Conservation (phyloP, 495 filamentous ascomycete species). For the Xylaria acuta region DNA sequence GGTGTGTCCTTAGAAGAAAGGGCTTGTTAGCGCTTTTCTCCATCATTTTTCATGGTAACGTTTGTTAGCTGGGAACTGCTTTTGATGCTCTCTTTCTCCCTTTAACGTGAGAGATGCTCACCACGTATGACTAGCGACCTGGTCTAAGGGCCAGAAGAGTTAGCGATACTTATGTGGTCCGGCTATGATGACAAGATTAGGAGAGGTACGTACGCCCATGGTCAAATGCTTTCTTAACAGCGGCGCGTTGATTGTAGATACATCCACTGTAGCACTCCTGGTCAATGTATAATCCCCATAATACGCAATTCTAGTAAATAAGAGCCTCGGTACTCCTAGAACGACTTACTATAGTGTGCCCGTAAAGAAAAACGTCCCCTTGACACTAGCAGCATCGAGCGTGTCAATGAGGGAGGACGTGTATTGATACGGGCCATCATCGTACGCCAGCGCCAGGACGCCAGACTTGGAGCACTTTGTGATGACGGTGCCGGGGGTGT, state of each 20-base stretch:
- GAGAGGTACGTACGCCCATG: slow-evolving; percentile 41
- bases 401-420: slow-evolving; percentile 41
- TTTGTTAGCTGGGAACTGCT: background rate
- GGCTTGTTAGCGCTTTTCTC: slow-evolving; percentile 24
- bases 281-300: background rate
- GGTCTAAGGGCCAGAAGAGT: slow-evolving; percentile 35
- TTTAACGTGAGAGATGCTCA: slow-evolving; percentile 26
- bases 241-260: slow-evolving; percentile 57
- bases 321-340: background rate
- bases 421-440: slow-evolving; percentile 71
- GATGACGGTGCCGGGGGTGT: slow-evolving; percentile 48
- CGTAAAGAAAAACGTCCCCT: slow-evolving; percentile 61
- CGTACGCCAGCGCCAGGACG: slow-evolving; percentile 64
- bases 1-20: slow-evolving; percentile 46
- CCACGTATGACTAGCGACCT: slow-evolving; percentile 61
- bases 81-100: background rate
- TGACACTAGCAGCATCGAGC: slow-evolving; percentile 45
- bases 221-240: slow-evolving; percentile 56
- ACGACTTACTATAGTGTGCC: slow-evolving; percentile 56
- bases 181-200: background rate
- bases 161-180: background rate
- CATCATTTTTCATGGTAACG: background rate
- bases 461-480: slow-evolving; percentile 50
- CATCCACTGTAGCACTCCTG: slow-evolving; percentile 40
- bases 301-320: no score